phyloP scores from a whole-genome alignment of 1,139 yeast genomes.

The Kodamaea sp. region DNA sequence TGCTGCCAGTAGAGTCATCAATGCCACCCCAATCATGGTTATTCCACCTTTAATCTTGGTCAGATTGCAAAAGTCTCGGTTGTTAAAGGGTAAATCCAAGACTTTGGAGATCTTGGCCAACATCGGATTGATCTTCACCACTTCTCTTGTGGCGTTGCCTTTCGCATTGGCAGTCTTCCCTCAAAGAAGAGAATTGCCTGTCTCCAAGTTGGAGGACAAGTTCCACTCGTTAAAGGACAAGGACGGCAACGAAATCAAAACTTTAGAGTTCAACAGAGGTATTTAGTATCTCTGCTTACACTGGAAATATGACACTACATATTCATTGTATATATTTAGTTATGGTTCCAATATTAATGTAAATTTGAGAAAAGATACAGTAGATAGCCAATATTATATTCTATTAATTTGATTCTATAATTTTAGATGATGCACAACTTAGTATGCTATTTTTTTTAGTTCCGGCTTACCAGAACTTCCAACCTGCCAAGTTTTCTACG shows the following conservation, averaged over 20 bases:
- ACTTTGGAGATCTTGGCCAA: constrained; percentile 69
- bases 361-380: too few relatives aligned
- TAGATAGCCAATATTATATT: too few relatives aligned
- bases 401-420: too few relatives aligned
- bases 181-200: constrained; percentile 68
- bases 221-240: constrained; percentile 62
- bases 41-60: constrained; percentile 86
- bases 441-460: too few relatives aligned
- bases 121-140: constrained; percentile 78
- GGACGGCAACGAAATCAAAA: constrained; percentile 57
- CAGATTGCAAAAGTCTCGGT: constrained; percentile 62
- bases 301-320: too few relatives aligned
- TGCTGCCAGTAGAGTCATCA: constrained; percentile 89
- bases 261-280: constrained; percentile 90
- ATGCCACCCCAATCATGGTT: constrained; percentile 97
- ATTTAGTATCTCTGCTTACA: too few relatives aligned
- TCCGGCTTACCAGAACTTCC: constrained; percentile 72
- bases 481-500: constrained; percentile 39
- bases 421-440: too few relatives aligned
- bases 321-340: too few relatives aligned
- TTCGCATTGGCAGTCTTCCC: constrained; percentile 96
- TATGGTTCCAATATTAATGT: too few relatives aligned
- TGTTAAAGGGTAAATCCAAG: constrained; percentile 66
- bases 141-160: constrained; percentile 86
- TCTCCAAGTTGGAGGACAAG: constrained; percentile 59